phyloP scores from a whole-genome alignment of 2,329 filamentous ascomycete species.

The Xylaria sp. region DNA sequence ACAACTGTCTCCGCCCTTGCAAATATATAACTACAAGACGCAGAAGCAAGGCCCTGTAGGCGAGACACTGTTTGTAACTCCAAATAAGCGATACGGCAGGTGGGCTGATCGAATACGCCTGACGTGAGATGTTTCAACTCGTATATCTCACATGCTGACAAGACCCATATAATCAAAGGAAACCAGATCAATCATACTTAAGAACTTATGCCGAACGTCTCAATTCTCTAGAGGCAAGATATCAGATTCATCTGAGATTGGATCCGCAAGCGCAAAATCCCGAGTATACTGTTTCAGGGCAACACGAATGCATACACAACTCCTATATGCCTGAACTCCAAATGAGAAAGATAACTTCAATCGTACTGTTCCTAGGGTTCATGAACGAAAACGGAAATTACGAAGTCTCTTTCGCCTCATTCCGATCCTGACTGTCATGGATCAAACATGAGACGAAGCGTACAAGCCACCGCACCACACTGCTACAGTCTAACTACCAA shows the following conservation, averaged over 20 bases:
- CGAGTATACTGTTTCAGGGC: too few species aligned
- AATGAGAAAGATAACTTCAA: not conserved
- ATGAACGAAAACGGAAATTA: not conserved
- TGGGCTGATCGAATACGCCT: not conserved
- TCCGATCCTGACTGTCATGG: not conserved
- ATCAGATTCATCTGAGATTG: not conserved
- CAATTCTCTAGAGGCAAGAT: not conserved
- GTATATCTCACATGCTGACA: not conserved
- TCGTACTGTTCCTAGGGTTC: not conserved
- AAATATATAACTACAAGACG: not conserved
- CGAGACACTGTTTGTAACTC: not conserved
- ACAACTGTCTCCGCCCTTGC: not conserved
- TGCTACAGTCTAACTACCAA: not conserved
- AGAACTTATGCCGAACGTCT: not conserved
- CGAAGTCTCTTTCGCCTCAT: too few species aligned
- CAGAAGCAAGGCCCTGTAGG: not conserved
- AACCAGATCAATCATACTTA: not conserved
- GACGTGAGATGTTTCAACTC: not conserved
- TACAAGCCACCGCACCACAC: not conserved
- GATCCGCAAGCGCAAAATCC: not conserved
- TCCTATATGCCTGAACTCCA: not conserved
- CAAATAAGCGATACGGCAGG: not conserved
- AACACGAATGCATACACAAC: not conserved
- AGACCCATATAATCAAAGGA: not conserved
- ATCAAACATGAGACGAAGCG: too few species aligned